phyloP scores from a whole-genome alignment of 2,329 filamentous ascomycete genomes.

The Aspergillus fijiensis region DNA sequence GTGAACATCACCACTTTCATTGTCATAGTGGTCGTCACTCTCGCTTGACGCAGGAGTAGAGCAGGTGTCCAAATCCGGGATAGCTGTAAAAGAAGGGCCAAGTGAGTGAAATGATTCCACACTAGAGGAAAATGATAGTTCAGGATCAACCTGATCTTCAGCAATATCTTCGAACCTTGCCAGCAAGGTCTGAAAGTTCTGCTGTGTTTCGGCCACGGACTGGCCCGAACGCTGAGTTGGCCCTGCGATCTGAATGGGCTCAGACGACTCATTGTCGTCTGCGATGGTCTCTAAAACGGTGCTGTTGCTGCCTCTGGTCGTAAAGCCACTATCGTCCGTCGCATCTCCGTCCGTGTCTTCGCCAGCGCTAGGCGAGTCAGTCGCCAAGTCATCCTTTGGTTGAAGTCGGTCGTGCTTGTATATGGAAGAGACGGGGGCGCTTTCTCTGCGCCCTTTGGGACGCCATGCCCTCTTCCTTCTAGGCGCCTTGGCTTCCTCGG shows the following conservation, averaged over 20 bases:
- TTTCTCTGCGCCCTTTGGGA: slow-evolving; percentile 53
- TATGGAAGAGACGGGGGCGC: slow-evolving; percentile 22
- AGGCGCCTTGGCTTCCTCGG: slow-evolving; percentile 65
- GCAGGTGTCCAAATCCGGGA: slow-evolving; percentile 20
- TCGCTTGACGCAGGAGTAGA: slow-evolving; percentile 21
- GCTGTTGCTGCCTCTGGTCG: slow-evolving; percentile 25
- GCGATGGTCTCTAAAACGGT: slow-evolving; percentile 25
- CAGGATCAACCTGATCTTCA: slow-evolving; percentile 28
- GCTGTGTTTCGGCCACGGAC: slow-evolving; percentile 31
- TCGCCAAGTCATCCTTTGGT: slow-evolving; percentile 17
- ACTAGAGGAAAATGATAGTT: slow-evolving; percentile 36
- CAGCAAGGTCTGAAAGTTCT: slow-evolving; percentile 38
- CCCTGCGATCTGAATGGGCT: slow-evolving; percentile 12
- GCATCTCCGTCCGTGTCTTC: slow-evolving; percentile 35
- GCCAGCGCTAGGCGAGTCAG: slow-evolving; percentile 29
- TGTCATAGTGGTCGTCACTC: background rate
- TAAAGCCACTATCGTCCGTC: slow-evolving; percentile 33
- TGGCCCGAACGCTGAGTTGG: slow-evolving; percentile 17
- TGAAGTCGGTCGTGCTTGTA: slow-evolving; percentile 16
- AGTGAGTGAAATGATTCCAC: slow-evolving; percentile 47
- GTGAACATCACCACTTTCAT: background rate
- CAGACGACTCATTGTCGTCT: slow-evolving; percentile 19
- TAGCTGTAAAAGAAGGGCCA: slow-evolving; percentile 24
- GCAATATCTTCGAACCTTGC: slow-evolving; percentile 39
- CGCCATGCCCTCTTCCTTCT: slow-evolving; percentile 69